Conservation (phyloP, 768 basidiomycete species). For the Auriscalpium microsporum region DNA sequence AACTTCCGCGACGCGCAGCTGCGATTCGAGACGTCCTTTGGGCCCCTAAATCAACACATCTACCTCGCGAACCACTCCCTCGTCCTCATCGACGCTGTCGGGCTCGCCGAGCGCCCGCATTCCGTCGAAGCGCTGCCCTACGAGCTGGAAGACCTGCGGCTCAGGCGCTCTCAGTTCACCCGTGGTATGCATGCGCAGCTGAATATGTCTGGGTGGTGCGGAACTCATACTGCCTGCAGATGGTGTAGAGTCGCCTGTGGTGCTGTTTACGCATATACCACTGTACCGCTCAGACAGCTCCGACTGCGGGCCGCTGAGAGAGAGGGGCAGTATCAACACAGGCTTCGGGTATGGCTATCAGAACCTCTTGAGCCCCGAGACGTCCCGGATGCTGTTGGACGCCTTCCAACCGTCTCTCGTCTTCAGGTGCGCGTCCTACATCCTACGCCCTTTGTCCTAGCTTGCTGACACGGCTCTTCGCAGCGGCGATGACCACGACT, state of each 20-base stretch:
- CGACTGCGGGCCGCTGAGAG: constrained; percentile 70
- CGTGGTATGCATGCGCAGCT: no score
- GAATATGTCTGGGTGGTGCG: no score
- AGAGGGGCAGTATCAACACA: constrained; percentile 51
- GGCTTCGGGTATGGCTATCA: constrained; percentile 39
- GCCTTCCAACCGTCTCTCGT: constrained; percentile 56
- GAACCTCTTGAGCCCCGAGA: constrained; percentile 66
- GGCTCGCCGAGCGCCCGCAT: constrained; percentile 21
- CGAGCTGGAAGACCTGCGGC: constrained; percentile 4
- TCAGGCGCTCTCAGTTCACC: constrained; percentile 4
- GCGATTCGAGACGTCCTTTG: constrained; percentile 73
- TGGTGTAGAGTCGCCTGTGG: background rate
- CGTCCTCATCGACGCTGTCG: constrained; percentile 55
- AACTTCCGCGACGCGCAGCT: constrained; percentile 5
- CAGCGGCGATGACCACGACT: constrained; percentile 94
- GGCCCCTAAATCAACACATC: constrained; percentile 55
- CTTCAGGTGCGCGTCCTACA: constrained; percentile 50
- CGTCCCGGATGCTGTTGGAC: constrained; percentile 58
- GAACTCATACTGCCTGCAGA: no score
- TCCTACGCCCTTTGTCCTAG: no score
- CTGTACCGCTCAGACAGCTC: constrained; percentile 62
- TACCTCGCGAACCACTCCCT: constrained; percentile 65
- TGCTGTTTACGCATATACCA: constrained; percentile 75
- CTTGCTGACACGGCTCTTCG: background rate
- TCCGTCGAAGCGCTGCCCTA: constrained; percentile 29